Evolutionary conservation across 2,329 filamentous ascomycete species (phyloP).

Genomic region (Thelonectria blattea): DNA sequence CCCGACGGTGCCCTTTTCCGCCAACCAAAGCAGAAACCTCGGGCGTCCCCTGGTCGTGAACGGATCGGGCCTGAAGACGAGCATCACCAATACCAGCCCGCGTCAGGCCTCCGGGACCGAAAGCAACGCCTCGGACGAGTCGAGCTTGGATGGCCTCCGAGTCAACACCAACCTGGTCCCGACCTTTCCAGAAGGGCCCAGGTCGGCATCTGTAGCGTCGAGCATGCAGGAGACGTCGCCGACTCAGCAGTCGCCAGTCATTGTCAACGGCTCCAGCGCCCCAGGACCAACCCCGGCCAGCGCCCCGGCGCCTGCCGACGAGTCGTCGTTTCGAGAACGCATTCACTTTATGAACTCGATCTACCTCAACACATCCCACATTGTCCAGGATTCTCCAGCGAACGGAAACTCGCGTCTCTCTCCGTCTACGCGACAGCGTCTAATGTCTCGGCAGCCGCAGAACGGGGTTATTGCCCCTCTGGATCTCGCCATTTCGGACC

Average conservation of each 20-base stretch:
- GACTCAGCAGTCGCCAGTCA: slow-evolving; percentile 40
- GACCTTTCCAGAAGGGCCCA: slow-evolving; percentile 24
- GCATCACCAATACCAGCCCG: slow-evolving; percentile 35
- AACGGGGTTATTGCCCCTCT: slow-evolving; percentile 60
- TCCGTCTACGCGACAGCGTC: slow-evolving; percentile 45
- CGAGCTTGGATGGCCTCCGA: slow-evolving; percentile 38
- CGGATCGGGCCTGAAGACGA: slow-evolving; percentile 50
- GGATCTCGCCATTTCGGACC: slow-evolving; percentile 59
- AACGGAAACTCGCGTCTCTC: slow-evolving; percentile 41
- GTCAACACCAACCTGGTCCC: slow-evolving; percentile 31
- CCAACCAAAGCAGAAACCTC: slow-evolving; percentile 42
- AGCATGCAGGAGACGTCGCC: slow-evolving; percentile 18
- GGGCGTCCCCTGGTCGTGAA: slow-evolving; percentile 61
- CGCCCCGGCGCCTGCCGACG: slow-evolving; percentile 37
- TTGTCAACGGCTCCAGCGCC: slow-evolving; percentile 45
- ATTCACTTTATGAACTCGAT: slow-evolving; percentile 48
- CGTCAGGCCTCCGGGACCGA: slow-evolving; percentile 27
- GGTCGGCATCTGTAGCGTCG: slow-evolving; percentile 8
- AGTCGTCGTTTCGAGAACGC: slow-evolving; percentile 50
- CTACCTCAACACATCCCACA: slow-evolving; percentile 37
- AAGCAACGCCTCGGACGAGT: slow-evolving; percentile 33
- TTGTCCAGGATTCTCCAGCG: slow-evolving; percentile 41
- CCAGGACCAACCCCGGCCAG: too few relatives aligned
- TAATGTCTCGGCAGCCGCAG: slow-evolving; percentile 51
- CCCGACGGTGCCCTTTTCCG: slow-evolving; percentile 46